phyloP scores from a whole-genome alignment of 768 basidiomycete genomes.

The Amyloporia xantha region DNA sequence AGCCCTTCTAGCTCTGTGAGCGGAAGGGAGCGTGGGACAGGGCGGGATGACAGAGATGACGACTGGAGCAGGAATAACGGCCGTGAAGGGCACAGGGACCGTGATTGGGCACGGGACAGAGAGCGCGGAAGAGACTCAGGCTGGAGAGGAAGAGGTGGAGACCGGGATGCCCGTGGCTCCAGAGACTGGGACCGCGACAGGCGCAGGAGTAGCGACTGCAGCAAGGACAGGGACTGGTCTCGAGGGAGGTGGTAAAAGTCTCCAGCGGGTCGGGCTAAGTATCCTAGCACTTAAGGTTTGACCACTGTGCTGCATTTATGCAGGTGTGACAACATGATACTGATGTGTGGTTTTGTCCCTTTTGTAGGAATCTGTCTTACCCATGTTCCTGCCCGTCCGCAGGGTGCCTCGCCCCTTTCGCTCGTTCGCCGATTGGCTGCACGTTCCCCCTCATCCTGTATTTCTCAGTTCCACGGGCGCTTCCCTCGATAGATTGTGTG shows the following conservation, averaged over 20 bases:
- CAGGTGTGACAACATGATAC: background rate
- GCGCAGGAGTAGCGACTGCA: background rate
- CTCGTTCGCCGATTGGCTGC: background rate
- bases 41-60: background rate
- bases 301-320: background rate
- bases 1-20: background rate
- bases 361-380: background rate
- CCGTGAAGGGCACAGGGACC: background rate
- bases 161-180: background rate
- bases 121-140: background rate
- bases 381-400: background rate
- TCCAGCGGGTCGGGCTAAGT: background rate
- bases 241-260: background rate
- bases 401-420: no score
- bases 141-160: background rate
- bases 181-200: background rate
- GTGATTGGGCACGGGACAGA: background rate
- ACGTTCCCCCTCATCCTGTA: background rate
- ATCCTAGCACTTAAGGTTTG: background rate
- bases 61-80: constrained; percentile 4
- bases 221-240: background rate
- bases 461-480: background rate
- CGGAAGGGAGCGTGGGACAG: background rate
- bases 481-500: background rate
- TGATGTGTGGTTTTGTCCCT: background rate